Evolutionary conservation across 2,329 filamentous ascomycete genomes (phyloP).

Genomic region (Colletotrichum higginsianum): DNA sequence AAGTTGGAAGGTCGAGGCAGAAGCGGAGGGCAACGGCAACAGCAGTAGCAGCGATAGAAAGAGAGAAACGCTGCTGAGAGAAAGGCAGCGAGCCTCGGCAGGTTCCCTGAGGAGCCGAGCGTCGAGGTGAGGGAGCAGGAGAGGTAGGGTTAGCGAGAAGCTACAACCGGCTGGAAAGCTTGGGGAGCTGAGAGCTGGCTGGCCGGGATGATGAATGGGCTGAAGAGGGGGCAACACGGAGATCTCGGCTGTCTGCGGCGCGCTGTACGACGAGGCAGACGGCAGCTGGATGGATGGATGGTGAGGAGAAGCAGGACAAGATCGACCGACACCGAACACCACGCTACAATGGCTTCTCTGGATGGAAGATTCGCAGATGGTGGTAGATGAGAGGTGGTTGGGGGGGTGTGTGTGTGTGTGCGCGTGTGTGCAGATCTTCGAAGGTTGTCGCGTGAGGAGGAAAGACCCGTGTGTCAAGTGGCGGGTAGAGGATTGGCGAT

Average conservation of each 20-base stretch:
- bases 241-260: constrained; percentile 39
- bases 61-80: neutral
- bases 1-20: constrained; percentile 17
- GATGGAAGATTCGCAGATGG: neutral
- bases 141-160: neutral
- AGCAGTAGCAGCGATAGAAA: constrained; percentile 25
- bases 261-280: constrained; percentile 35
- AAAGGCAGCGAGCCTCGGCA: constrained; percentile 30
- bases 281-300: constrained; percentile 27
- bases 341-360: neutral
- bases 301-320: constrained; percentile 13
- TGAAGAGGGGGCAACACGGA: constrained; percentile 36
- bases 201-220: neutral
- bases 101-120: constrained; percentile 12
- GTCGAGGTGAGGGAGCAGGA: neutral
- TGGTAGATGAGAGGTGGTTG: neutral
- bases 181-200: constrained; percentile 15
- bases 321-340: constrained; percentile 7
- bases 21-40: neutral
- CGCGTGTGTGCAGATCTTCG: neutral
- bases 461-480: constrained; percentile 35
- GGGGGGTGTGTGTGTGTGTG: constrained; percentile 5
- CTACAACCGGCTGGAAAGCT: constrained; percentile 11
- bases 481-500: constrained; percentile 38
- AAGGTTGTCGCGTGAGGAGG: constrained; percentile 37